These are phyloP conservation scores for Alternaria infectoria DNA, from an alignment of 2,329 filamentous ascomycete genomes.

Conservation along the genomic window DNA sequence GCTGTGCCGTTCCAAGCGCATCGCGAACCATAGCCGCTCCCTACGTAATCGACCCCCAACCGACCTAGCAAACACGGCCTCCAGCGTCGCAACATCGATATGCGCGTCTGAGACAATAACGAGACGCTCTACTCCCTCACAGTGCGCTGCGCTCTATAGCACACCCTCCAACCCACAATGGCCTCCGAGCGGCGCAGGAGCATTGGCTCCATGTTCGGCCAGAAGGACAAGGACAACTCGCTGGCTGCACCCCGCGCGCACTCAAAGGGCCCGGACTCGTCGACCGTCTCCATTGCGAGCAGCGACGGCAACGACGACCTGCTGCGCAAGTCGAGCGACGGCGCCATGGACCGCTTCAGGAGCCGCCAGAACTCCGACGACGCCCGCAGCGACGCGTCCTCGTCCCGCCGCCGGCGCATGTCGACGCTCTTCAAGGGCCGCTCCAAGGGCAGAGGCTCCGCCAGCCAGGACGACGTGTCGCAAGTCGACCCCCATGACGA, in stretches of 20 bases:
- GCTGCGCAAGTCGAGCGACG: conserved; percentile 44
- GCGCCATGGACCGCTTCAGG: conserved; percentile 49
- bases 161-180: conserved; percentile 16
- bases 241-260: conserved; percentile 32
- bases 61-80: conserved; percentile 1
- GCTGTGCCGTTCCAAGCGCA: background rate
- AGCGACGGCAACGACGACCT: conserved; percentile 38
- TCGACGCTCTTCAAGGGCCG: conserved; percentile 61
- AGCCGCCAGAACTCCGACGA: conserved; percentile 50
- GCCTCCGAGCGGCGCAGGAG: conserved; percentile 32
- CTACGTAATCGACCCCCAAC: conserved; percentile 22
- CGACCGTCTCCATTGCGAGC: conserved; percentile 40
- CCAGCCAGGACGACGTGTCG: conserved; percentile 40
- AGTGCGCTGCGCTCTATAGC: background rate
- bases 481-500: conserved; percentile 24
- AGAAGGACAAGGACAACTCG: conserved; percentile 25
- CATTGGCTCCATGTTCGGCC: conserved; percentile 25
- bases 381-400: conserved; percentile 48
- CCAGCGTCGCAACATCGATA: conserved; percentile 4
- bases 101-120: conserved; percentile 7
- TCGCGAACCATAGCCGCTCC: background rate
- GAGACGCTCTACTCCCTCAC: background rate
- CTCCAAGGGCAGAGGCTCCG: conserved; percentile 39
- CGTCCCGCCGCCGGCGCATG: conserved; percentile 53
- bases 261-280: conserved; percentile 39